Percentiles rank a stretch among this genome's conserved stretches.
phyloP scores from a whole-genome alignment of 768 basidiomycete genomes.

The Baorangia bicolor region DNA sequence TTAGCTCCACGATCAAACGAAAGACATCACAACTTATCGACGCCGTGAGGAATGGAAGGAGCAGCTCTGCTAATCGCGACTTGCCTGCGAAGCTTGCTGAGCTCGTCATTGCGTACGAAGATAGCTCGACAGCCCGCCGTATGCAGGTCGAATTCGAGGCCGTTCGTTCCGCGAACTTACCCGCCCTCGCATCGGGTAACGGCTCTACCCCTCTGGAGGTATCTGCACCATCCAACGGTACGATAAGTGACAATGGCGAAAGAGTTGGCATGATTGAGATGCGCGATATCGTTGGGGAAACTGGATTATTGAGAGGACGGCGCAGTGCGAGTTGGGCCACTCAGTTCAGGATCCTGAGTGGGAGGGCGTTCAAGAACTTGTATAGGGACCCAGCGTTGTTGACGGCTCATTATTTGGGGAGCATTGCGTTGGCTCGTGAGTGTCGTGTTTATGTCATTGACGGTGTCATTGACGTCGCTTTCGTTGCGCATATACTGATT shows the following conservation, averaged over 20 bases:
- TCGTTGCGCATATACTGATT: neutral
- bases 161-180: slow-evolving; percentile 26
- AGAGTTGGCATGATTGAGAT: slow-evolving; percentile 41
- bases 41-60: slow-evolving; percentile 43
- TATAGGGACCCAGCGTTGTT: slow-evolving; percentile 93
- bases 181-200: neutral
- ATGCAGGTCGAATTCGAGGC: slow-evolving; percentile 63
- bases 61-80: slow-evolving; percentile 31
- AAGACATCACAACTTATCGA: slow-evolving; percentile 76
- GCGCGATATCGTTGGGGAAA: slow-evolving; percentile 71
- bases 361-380: slow-evolving; percentile 96
- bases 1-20: slow-evolving; percentile 56
- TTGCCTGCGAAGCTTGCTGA: slow-evolving; percentile 60
- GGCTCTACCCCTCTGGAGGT: neutral
- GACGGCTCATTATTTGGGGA: slow-evolving; percentile 85
- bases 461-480: neutral
- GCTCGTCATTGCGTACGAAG: slow-evolving; percentile 71
- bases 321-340: slow-evolving; percentile 84
- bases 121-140: slow-evolving; percentile 60
- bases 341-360: slow-evolving; percentile 93
- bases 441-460: slow-evolving; percentile 14
- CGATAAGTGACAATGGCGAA: slow-evolving; percentile 24
- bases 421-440: slow-evolving; percentile 82
- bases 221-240: slow-evolving; percentile 26
- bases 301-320: slow-evolving; percentile 61